Conservation (phyloP, 2,329 filamentous ascomycete genomes). For the Sporothrix mexicana region DNA sequence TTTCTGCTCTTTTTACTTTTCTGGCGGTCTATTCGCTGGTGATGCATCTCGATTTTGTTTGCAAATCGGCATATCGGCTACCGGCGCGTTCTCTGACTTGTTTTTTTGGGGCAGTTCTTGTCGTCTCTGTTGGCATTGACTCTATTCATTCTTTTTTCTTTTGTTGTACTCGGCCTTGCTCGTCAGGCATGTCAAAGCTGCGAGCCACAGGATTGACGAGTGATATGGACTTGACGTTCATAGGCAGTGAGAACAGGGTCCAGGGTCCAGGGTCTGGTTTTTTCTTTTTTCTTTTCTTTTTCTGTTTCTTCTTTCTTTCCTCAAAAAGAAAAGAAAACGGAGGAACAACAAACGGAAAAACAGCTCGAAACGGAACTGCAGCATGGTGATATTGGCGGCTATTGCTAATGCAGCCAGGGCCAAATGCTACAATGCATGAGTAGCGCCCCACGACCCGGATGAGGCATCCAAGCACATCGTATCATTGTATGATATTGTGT, state of each 20-base stretch:
- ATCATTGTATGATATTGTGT: not conserved
- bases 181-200: constrained; percentile 2
- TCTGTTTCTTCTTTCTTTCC: too few species aligned
- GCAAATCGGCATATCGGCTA: constrained; percentile 14
- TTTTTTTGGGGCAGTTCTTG: not conserved
- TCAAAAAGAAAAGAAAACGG: too few species aligned
- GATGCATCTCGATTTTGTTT: not conserved
- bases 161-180: constrained; percentile 10
- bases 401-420: not conserved
- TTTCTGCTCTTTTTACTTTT: not conserved
- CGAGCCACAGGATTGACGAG: too few species aligned
- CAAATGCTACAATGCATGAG: not conserved
- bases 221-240: not conserved
- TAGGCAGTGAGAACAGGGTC: not conserved
- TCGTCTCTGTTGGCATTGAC: too few species aligned
- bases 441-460: not conserved
- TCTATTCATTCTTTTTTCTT: not conserved
- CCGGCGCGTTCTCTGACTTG: not conserved
- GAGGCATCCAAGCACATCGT: constrained; percentile 10
- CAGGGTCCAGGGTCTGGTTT: not conserved
- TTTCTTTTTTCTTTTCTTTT: too few species aligned
- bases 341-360: not conserved
- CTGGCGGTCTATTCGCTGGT: not conserved
- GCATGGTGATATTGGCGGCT: constrained; percentile 10
- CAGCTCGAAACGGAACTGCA: not conserved